These are phyloP conservation scores for Litchi chinensis DNA, from an alignment of 345 rosid genomes.

Conservation along the genomic window DNA sequence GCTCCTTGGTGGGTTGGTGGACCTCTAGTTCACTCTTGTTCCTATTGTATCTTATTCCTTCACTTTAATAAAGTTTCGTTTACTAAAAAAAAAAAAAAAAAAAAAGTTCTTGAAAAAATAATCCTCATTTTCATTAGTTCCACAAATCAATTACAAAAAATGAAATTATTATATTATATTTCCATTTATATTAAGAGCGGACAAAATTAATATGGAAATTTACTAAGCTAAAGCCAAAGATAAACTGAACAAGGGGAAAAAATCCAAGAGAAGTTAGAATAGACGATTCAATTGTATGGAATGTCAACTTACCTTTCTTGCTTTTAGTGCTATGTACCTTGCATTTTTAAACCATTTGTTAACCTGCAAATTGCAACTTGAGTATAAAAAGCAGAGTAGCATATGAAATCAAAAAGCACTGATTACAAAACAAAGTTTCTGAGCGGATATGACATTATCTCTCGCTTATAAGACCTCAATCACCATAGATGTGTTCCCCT, in stretches of 20 bases:
- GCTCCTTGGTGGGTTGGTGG: no score
- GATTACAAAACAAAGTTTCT: background rate
- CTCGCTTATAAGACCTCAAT: background rate
- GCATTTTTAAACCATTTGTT: conserved; percentile 98
- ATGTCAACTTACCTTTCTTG: conserved; percentile 65
- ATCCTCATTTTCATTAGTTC: background rate
- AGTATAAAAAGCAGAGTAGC: conserved; percentile 18
- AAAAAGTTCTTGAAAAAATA: background rate
- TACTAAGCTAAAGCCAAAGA: background rate
- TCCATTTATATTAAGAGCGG: background rate
- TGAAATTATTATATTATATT: background rate
- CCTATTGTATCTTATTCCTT: no score
- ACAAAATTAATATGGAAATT: background rate
- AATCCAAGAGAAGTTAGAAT: background rate
- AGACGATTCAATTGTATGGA: background rate
- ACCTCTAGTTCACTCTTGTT: no score
- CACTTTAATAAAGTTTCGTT: no score
- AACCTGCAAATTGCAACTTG: conserved; percentile 60
- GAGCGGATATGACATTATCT: background rate
- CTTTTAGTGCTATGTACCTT: conserved; percentile 75
- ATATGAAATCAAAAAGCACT: conserved; percentile 13
- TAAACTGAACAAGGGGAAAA: background rate
- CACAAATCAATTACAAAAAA: background rate
- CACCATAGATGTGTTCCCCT: background rate
- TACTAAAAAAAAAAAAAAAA: no score